These are phyloP conservation scores for Solanum microdontum DNA, from an alignment of 257 asterid species.

Conservation along the genomic window DNA sequence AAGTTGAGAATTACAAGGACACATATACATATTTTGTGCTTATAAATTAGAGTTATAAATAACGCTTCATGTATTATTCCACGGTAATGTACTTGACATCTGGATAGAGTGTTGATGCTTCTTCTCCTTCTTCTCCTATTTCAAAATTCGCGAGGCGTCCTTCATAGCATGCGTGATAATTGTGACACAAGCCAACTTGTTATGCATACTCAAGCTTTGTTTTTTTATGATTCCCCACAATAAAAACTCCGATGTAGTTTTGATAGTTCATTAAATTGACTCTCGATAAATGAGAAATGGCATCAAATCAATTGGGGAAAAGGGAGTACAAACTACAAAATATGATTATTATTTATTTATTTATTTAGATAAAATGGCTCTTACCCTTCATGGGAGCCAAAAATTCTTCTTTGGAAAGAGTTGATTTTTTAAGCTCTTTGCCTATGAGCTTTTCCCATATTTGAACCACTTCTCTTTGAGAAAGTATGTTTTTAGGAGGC, in stretches of 20 bases:
- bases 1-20: neutral
- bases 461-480: conserved; percentile 19
- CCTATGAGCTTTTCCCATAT: conserved; percentile 23
- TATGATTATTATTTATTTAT: no score
- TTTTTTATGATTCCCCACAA: neutral
- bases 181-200: conserved; percentile 16
- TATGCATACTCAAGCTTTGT: conserved; percentile 8
- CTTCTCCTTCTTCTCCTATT: conserved; percentile 19
- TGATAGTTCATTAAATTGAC: neutral
- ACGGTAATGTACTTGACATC: conserved; percentile 12
- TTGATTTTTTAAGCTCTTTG: conserved; percentile 9
- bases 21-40: neutral
- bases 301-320: neutral
- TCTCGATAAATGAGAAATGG: neutral
- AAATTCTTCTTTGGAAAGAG: conserved; percentile 11
- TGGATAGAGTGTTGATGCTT: conserved; percentile 20
- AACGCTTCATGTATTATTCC: conserved; percentile 12
- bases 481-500: conserved; percentile 22
- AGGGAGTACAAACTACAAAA: neutral
- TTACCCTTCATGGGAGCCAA: conserved; percentile 12
- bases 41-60: neutral
- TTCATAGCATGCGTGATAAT: conserved; percentile 15
- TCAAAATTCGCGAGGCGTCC: conserved; percentile 19
- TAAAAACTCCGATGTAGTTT: neutral
- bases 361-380: neutral